Percentiles rank a stretch among this genome's conserved stretches.
Evolutionary conservation across 2,329 filamentous ascomycete species (phyloP).

Genomic region (Esteya vermicola): DNA sequence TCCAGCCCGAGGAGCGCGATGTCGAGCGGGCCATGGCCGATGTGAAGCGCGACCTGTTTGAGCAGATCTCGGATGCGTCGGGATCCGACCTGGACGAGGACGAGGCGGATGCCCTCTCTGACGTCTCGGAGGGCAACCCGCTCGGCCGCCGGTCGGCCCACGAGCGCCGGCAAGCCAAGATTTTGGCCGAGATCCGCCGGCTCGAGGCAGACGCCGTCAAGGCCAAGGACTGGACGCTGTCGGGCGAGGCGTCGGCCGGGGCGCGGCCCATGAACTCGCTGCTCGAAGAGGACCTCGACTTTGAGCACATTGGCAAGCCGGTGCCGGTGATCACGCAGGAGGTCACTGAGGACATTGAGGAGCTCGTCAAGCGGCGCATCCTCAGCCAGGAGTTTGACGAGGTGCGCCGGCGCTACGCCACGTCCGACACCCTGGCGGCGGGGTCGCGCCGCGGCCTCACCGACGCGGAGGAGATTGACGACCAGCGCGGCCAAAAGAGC

Average conservation of each 20-base stretch:
- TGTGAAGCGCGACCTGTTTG: slow-evolving; percentile 81
- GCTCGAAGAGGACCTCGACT: slow-evolving; percentile 87
- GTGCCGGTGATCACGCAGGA: slow-evolving; percentile 89
- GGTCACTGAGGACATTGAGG: slow-evolving; percentile 80
- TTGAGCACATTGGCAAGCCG: slow-evolving; percentile 88
- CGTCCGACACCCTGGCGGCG: slow-evolving; percentile 39
- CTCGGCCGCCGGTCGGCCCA: slow-evolving; percentile 69
- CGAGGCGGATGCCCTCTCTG: slow-evolving; percentile 32
- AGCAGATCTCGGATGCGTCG: slow-evolving; percentile 53
- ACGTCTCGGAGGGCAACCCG: slow-evolving; percentile 52
- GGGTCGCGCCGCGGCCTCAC: slow-evolving; percentile 54
- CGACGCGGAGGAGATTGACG: slow-evolving; percentile 73
- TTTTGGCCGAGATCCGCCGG: slow-evolving; percentile 79
- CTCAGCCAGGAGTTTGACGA: slow-evolving; percentile 86
- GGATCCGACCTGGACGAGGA: slow-evolving; percentile 26
- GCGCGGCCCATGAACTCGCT: slow-evolving; percentile 84
- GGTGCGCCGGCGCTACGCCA: slow-evolving; percentile 61
- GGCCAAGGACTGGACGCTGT: slow-evolving; percentile 80
- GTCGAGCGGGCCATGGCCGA: slow-evolving; percentile 67
- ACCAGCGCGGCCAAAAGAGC: slow-evolving; percentile 74
- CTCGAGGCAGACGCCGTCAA: slow-evolving; percentile 81
- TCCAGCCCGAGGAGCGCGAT: slow-evolving; percentile 44
- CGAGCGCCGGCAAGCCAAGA: slow-evolving; percentile 71
- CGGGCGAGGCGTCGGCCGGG: slow-evolving; percentile 71
- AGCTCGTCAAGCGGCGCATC: slow-evolving; percentile 86